phyloP scores from a whole-genome alignment of 106 monocot species.

The Alisma plantagoaquatica region DNA sequence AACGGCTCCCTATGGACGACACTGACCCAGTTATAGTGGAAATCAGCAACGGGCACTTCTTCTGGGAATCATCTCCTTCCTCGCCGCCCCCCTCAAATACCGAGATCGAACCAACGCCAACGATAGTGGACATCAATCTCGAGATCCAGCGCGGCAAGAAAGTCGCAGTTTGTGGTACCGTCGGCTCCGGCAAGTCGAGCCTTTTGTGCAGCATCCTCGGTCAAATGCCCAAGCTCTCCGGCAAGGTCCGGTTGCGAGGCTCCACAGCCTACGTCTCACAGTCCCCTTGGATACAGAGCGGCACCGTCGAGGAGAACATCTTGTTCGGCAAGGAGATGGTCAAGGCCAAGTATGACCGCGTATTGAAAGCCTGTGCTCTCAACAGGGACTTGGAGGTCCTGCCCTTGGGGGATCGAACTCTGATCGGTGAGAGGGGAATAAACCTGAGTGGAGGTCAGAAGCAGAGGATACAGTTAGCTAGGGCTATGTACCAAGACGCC shows the following conservation, averaged over 20 bases:
- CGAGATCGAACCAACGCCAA: no score
- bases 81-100: no score
- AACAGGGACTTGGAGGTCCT: constrained; percentile 89
- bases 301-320: constrained; percentile 85
- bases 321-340: constrained; percentile 81
- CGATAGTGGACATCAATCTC: constrained; percentile 63
- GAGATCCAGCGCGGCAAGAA: constrained; percentile 47
- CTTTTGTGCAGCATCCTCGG: constrained; percentile 79
- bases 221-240: constrained; percentile 65
- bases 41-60: constrained; percentile 52
- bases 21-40: constrained; percentile 52
- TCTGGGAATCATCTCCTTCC: constrained; percentile 59
- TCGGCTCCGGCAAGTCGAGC: constrained; percentile 86
- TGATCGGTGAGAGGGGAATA: constrained; percentile 94
- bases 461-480: constrained; percentile 89
- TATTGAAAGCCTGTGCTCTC: constrained; percentile 64
- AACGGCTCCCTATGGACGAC: constrained; percentile 38
- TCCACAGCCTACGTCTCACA: constrained; percentile 77
- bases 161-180: constrained; percentile 83
- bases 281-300: constrained; percentile 97
- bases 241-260: constrained; percentile 51
- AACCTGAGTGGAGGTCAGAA: constrained; percentile 97
- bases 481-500: constrained; percentile 85
- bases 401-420: constrained; percentile 75
- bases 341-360: constrained; percentile 45